Base-by-base conservation (phyloP, 2,329 filamentous ascomycete species). In the Aureobasidium zeae region DNA sequence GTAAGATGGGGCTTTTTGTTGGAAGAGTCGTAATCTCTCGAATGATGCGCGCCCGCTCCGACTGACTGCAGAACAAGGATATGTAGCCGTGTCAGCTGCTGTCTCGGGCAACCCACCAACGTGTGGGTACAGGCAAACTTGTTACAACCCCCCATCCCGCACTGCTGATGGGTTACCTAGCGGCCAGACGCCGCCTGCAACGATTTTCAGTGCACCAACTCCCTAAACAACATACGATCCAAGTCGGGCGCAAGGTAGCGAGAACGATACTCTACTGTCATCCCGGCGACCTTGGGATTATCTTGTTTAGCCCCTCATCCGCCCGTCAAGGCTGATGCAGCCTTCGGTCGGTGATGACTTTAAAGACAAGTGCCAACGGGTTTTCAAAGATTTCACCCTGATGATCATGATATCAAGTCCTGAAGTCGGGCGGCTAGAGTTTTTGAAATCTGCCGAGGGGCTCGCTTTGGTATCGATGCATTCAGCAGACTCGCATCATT, bases 71-170 rank as follows among this genome's bases (percentile, higher is more conserved):
- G 25, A n/a, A 38, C 35, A 41, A 41, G 37, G 21, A 32, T 28
- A n/a, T n/a, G n/a, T n/a, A 43, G 20, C 34, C 39, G 39, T 43
- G 39, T 43, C 39, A 43, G 39, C 39, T 43, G 39, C 39, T 43
- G 30, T 43, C 39, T 43, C 39, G 30, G 30, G 21, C 13, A 16
- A 9, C 22, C 30, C 39, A 17, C 30, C 39, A 17, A n/a, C n/a
- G n/a, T 26, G 39, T 43, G 30, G 39, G 39, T 33, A 43, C 39
- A 30, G 16, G 12, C 29, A 42, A 22, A 24, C 30, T 33, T 38
- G 36, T 30, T 39, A 19, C 26, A 43, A 33, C 39, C 24, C 33
- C 19, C 11, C 21, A 25, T 26, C 38, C 30, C 33, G 39, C 34
- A 43, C 22, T 43, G 28, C 37, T 41, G 37, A 41, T 41, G 37